Percentiles rank a stretch among this genome's conserved stretches.
Evolutionary conservation across 352 stramenopile species (phyloP).

Genomic region (Phytophthora litchii): DNA sequence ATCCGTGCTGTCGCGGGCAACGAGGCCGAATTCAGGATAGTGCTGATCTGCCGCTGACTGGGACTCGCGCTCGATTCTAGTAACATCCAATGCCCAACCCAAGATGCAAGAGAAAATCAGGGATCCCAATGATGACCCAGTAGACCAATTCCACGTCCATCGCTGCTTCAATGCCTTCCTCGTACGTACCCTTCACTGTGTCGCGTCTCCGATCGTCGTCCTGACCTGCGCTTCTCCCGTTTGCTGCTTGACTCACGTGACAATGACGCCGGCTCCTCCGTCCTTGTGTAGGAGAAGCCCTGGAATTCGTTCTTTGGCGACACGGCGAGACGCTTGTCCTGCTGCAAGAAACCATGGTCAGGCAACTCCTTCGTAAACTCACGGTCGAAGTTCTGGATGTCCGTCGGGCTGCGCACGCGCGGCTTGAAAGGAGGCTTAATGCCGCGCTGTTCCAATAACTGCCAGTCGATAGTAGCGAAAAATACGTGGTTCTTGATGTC

Average conservation of each 20-base stretch:
- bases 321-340: constrained; percentile 72
- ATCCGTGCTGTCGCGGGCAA: constrained; percentile 42
- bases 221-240: constrained; percentile 39
- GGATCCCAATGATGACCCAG: constrained; percentile 24
- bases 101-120: constrained; percentile 43
- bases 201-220: constrained; percentile 35
- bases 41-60: constrained; percentile 33
- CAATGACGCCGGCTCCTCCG: constrained; percentile 23
- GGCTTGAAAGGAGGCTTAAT: constrained; percentile 90
- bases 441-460: constrained; percentile 61
- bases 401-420: constrained; percentile 73
- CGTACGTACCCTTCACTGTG: constrained; percentile 47
- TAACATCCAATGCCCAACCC: constrained; percentile 28
- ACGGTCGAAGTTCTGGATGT: constrained; percentile 91
- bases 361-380: constrained; percentile 87
- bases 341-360: constrained; percentile 79
- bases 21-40: constrained; percentile 34
- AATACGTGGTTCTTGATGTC: constrained; percentile 86
- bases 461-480: constrained; percentile 84
- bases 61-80: constrained; percentile 37
- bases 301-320: constrained; percentile 89
- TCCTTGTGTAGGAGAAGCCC: constrained; percentile 81
- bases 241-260: constrained; percentile 36
- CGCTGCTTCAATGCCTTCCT: constrained; percentile 37
- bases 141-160: constrained; percentile 23